Percentiles rank a stretch among this genome's conserved stretches.
These are phyloP conservation scores for Striga asiatica DNA, from an alignment of 257 asterid genomes.

Conservation along the genomic window DNA sequence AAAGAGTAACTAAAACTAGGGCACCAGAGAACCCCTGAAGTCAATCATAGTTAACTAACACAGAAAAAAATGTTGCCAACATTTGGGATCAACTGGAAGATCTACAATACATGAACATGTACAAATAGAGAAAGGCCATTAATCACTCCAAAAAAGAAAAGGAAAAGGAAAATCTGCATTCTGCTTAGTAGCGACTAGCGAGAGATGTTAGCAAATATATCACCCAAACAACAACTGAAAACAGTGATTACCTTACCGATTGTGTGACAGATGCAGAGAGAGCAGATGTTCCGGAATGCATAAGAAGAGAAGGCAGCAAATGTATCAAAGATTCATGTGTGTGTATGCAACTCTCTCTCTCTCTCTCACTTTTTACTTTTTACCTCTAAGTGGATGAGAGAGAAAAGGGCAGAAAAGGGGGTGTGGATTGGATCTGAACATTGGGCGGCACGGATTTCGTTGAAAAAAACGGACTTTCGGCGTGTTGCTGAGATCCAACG, in stretches of 20 bases:
- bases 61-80: too few relatives aligned
- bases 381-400: constrained; percentile 11
- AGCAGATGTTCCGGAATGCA: too few relatives aligned
- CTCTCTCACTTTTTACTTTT: background rate
- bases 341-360: background rate
- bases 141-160: too few relatives aligned
- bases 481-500: constrained; percentile 39
- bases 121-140: too few relatives aligned
- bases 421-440: constrained; percentile 19
- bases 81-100: too few relatives aligned
- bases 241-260: too few relatives aligned
- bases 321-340: background rate
- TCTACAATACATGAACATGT: too few relatives aligned
- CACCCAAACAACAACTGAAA: background rate
- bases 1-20: too few relatives aligned
- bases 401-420: background rate
- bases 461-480: background rate
- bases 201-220: background rate
- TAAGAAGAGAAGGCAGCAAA: background rate
- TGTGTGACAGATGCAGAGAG: too few relatives aligned
- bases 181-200: background rate
- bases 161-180: too few relatives aligned
- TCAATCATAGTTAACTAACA: too few relatives aligned
- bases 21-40: too few relatives aligned
- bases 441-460: background rate